Base-by-base conservation (phyloP, 2,329 filamentous ascomycete genomes). In the Aspergillus fijiensis region DNA sequence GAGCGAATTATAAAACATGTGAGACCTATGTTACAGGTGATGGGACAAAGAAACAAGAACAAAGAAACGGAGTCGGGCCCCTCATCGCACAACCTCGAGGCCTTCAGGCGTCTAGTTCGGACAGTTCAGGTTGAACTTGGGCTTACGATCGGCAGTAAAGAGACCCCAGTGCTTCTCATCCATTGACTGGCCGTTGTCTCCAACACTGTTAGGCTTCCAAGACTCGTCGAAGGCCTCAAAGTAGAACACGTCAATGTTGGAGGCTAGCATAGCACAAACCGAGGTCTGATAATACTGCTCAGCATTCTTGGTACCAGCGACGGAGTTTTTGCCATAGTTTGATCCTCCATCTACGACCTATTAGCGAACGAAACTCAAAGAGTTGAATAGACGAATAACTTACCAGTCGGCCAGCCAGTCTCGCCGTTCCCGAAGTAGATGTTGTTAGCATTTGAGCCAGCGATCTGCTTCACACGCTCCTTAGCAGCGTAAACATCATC, bases 201-300 rank as follows among this genome's bases (percentile, higher is more conserved):
- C 88, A 62, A 82, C 76, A 65, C 82, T 84, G 49, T 80, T 74
- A 57, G 87, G 86, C 84, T 90, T 90, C 85, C 86, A 89, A 60
- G 83, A 79, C 83, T 91, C 88, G 67, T 90, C 88, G 67, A 89
- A 89, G 49, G 87, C 87, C 80, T 90, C 88, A 67, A 91, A 91
- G 77, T 85, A 88, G 78, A 90, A 90, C 58, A 87, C 84, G 68
- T 89, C 89, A 64, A 86, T 81, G 61, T 85, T 86, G 85, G 86
- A 89, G 63, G 80, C 80, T 39, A 89, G 76, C 69, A 88, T 82
- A 55, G 82, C 82, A 74, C 88, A 90, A 69, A 89, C 82, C 64
- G 82, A 85, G 50, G 84, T 73, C 67, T 84, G 77, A 79, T 82
- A 90, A 79, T 85, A 91, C 25, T 75, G 78, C 63, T 81, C 73